Evolutionary conservation across 2,329 filamentous ascomycete genomes (phyloP), one percentile per base, ranked within the genome.

Genomic region (Neonectria neomacrospora): DNA sequence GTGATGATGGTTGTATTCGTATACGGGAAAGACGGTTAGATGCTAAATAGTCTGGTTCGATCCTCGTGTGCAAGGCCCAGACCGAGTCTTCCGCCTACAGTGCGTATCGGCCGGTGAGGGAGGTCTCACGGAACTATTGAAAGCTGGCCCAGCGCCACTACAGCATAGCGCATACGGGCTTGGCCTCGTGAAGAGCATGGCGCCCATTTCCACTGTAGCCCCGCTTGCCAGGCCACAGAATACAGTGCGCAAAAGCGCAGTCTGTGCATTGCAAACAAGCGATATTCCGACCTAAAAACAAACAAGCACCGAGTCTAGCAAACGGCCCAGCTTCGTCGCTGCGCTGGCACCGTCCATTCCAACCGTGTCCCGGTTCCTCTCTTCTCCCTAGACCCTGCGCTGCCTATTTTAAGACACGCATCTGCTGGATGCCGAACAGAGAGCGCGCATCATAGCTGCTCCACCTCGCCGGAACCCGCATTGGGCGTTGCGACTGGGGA

Each of bases 401-500:
- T n/a, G 18, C 26, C 26, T 32, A 50, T 50, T 32, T 50, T 32
- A 32, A 30, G 47, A 16, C 64, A 30, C 2, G 54, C 34, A 26
- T 30, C 32, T 48, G 37, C 39, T 34, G 14, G 26, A 41, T 23
- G 39, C 39, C 41, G 11, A 37, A 54, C 44, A 53, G 53, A 56
- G 52, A 45, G 23, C 10, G 11, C 11, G 44, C 16, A 14, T 12
- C 9, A 10, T 10, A 12, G 12, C n/a, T 22, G 34, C 58, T 44
- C 28, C 52, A 53, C 45, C 32, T 37, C 26, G 28, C 28, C 26
- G 56, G 53, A 32, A 42, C 54, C 54, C 55, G 45, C 54, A 44
- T 61, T 56, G 54, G 58, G 58, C 28, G 10, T 44, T 18, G 56
- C 10, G 34, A 55, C 12, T 58, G 69, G 50, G 59, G 61, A 54